Evolutionary conservation across 179 eudicot genomes (phyloP).

Genomic region (Actinidia arguta): DNA sequence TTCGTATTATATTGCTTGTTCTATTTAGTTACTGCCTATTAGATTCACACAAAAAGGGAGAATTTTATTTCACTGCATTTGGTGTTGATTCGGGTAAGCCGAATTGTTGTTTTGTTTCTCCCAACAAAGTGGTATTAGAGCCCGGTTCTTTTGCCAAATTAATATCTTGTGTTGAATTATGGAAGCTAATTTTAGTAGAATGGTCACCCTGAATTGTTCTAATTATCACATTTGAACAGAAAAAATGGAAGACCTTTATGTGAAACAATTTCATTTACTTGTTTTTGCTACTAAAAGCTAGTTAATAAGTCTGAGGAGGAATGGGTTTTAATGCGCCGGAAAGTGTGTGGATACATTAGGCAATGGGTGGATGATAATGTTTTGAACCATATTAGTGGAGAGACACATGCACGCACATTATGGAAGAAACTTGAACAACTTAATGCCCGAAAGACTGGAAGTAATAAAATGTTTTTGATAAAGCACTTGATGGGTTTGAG

Average conservation of each 20-base stretch:
- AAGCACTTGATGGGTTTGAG: conserved; percentile 28
- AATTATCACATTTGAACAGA: conserved; percentile 23
- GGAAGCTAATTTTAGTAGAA: conserved; percentile 4
- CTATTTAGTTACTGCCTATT: background rate
- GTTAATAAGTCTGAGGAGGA: conserved; percentile 2
- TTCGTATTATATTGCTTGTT: too few relatives aligned
- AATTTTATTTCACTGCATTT: too few relatives aligned
- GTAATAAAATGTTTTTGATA: conserved; percentile 29
- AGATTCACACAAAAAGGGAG: background rate
- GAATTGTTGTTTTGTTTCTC: background rate
- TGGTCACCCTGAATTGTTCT: conserved; percentile 17
- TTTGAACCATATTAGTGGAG: conserved; percentile 30
- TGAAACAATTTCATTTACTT: conserved; percentile 8
- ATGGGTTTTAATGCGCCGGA: conserved; percentile 12
- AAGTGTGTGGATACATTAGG: conserved; percentile 26
- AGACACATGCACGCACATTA: conserved; percentile 19
- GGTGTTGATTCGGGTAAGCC: background rate
- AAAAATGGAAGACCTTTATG: conserved; percentile 17
- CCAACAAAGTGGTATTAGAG: background rate
- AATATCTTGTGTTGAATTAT: background rate
- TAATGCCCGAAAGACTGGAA: conserved; percentile 31
- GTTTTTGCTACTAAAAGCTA: conserved; percentile 16
- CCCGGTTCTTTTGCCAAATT: too few relatives aligned
- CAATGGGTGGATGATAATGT: conserved; percentile 35
- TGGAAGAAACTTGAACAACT: conserved; percentile 26